phyloP scores from a whole-genome alignment of 2,329 filamentous ascomycete genomes.

The Capronia americana region DNA sequence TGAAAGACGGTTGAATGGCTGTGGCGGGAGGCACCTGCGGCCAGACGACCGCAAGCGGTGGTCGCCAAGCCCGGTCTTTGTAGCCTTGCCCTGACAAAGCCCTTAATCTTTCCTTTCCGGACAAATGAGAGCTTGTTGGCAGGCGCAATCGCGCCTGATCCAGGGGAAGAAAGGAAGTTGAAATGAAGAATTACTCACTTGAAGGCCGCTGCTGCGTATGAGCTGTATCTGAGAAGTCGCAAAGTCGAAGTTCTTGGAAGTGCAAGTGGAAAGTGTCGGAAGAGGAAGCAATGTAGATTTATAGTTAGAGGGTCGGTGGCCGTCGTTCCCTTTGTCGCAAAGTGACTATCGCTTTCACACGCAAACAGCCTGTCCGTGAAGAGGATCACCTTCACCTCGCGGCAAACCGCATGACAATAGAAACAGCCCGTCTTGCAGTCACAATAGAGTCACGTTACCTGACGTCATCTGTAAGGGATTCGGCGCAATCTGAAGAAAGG shows the following conservation, averaged over 20 bases:
- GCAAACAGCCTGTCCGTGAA: neutral
- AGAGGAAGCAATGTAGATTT: neutral
- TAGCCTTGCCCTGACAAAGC: neutral
- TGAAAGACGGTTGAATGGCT: slow-evolving; percentile 1
- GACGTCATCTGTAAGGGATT: neutral
- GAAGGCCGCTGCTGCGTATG: neutral
- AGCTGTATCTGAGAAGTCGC: neutral
- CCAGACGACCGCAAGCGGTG: neutral
- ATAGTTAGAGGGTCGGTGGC: neutral
- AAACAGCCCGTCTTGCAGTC: neutral
- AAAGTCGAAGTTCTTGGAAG: neutral
- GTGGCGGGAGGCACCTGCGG: no score
- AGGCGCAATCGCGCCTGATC: no score
- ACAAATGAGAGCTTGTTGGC: neutral
- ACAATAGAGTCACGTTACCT: neutral
- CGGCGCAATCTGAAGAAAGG: slow-evolving; percentile 3
- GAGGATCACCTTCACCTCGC: neutral
- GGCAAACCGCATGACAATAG: neutral
- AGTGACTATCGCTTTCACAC: neutral
- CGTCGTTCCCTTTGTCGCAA: neutral
- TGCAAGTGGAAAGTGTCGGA: neutral
- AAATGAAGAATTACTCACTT: neutral
- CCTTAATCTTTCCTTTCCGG: neutral
- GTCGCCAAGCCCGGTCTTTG: neutral
- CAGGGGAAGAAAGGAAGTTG: neutral